Evolutionary conservation across 176 grass and related monocot genomes (phyloP), one percentile per base, ranked within the genome.

Genomic region (Oryza australiensis): DNA sequence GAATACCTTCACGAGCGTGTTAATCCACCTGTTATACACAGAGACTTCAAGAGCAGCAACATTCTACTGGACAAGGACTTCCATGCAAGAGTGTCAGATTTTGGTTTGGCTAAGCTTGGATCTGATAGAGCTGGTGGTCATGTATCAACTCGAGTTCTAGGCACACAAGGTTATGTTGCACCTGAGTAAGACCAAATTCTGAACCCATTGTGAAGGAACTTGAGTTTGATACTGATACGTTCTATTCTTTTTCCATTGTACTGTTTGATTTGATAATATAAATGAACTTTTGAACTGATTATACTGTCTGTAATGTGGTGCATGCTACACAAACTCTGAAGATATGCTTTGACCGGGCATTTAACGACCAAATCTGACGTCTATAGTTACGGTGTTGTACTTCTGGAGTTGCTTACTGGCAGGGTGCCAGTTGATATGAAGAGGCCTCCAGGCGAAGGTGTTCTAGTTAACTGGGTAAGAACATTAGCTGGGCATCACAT

Each of bases 311-410:
- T 91, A 85, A 91, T 63, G 66, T 78, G 37, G 24, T 43, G 3
- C 15, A 14, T 7, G 7, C 68, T 41, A 48, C 73, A 38, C 1
- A 30, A 87, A 81, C 28, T 87, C 4, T 91, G 60, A 43, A 99
- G 93, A 81, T 99, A 99, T 64, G 97, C 97, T 63, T 85, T 95
- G 70, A 92, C 97, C 28, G 97, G 93, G 13, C 91, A 93, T 86
- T 96, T 99, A 87, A 99, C 97, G 62, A 99, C 93, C 24, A 96
- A 99, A 94, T 99, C 97, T 87, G 97, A 99, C 76, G 97, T 99
- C 53, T 96, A 99, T 62, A 96, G 97, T 59, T 99, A 95, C 12
- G 97, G 97, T 60, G 97, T 99, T 62, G 97, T 96, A 68, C 85
- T 99, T 51, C 80, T 99, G 80, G 97, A 99, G 88, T 74, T 99